Base-by-base conservation (phyloP, 2,329 filamentous ascomycete genomes). In the Stagonosporopsis rhizophila region DNA sequence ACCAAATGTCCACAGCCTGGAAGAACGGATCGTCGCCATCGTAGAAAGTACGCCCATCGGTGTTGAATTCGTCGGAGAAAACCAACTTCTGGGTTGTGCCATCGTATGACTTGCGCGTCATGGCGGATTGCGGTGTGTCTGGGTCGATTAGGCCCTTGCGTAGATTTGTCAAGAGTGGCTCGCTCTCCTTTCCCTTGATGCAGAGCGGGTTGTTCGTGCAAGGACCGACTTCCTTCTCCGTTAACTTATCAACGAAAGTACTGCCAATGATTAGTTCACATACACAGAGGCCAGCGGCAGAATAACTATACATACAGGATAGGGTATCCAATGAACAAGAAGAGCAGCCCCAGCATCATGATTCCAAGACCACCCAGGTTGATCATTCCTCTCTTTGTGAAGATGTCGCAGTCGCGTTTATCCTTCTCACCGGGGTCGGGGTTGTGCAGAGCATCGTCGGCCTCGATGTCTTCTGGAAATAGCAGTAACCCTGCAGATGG, bases 41-140 rank as follows among this genome's bases (percentile, higher is more conserved):
- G 69, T 89, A 91, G 66, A 91, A 91, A 3, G 87, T 88, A 44
- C 88, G 82, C 17, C 87, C 87, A 44, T 84, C 81, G 2, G 75
- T 82, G 60, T 89, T 89, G 74, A 91, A 91, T 67, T 91, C 88
- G 68, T 91, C 88, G 3, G 87, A 90, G 67, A 89, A 89, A 80
- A 88, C 87, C 32, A 91, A 78, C 32, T 84, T 82, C 75, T 87
- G 82, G 17, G 82, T 84, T 53, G 83, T 85, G 11, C 88, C 88
- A 65, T 88, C 81, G 20, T 78, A 75, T 2, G 82, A 78, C 44
- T 72, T 88, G 64, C 85, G 85, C 6, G 80, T 82, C 72, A 78
- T 81, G 14, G 79, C 86, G 6, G 78, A 81, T 19, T 80, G 64
- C 1, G 88, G 88, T 2, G 88, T 91, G 65, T 88, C 85, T 0